Conservation (phyloP, 805 yeast genomes). For the Ogataea populi-albae region DNA sequence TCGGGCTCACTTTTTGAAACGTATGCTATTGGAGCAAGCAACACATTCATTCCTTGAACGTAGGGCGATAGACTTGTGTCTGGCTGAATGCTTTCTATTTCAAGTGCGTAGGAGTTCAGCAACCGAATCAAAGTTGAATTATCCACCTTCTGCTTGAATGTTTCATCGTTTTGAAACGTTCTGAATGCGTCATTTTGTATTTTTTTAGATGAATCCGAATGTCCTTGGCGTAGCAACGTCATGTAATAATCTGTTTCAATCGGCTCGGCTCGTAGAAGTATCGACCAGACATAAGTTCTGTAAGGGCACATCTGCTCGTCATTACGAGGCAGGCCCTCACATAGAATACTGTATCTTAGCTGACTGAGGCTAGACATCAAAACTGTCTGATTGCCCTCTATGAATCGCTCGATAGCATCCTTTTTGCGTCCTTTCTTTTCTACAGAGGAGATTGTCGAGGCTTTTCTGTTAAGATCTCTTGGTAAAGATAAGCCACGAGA, state of each 20-base stretch:
- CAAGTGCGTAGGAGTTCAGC: slow-evolving; percentile 68
- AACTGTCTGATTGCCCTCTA: slow-evolving; percentile 43
- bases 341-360: slow-evolving; percentile 47
- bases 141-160: slow-evolving; percentile 62
- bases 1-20: slow-evolving; percentile 79
- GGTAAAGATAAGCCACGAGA: background rate
- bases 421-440: slow-evolving; percentile 40
- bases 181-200: slow-evolving; percentile 84
- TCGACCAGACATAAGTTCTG: slow-evolving; percentile 77
- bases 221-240: slow-evolving; percentile 51
- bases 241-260: slow-evolving; percentile 54
- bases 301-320: slow-evolving; percentile 54
- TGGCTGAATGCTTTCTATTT: slow-evolving; percentile 20
- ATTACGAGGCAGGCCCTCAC: slow-evolving; percentile 40
- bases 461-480: slow-evolving; percentile 15
- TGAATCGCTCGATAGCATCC: slow-evolving; percentile 53
- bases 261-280: slow-evolving; percentile 63
- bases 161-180: slow-evolving; percentile 71
- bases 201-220: slow-evolving; percentile 59
- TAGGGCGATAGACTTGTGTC: slow-evolving; percentile 42
- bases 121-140: slow-evolving; percentile 68
- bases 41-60: slow-evolving; percentile 91
- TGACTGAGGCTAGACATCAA: slow-evolving; percentile 50
- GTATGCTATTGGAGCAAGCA: slow-evolving; percentile 80
- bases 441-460: slow-evolving; percentile 15